These are phyloP conservation scores for Cryptosporidium felis DNA, from an alignment of 169 alveolate species.

Conservation along the genomic window DNA sequence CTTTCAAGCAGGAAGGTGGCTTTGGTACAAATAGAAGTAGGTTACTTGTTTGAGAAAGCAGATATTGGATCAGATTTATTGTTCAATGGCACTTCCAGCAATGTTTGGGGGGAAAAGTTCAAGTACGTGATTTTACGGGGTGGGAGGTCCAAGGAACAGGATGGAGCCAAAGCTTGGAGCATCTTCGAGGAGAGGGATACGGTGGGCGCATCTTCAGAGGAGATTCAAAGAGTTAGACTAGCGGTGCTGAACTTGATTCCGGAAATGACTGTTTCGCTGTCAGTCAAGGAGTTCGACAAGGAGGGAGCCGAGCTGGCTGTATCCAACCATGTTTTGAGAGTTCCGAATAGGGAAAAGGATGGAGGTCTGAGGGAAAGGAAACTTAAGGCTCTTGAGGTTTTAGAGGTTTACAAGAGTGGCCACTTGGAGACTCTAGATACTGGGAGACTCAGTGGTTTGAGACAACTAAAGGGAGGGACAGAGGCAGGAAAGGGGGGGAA, in stretches of 20 bases:
- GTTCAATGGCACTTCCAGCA: not conserved
- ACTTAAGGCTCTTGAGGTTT: not conserved
- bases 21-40: not conserved
- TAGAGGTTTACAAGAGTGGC: not conserved
- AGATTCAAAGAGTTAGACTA: not conserved
- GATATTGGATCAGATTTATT: not conserved
- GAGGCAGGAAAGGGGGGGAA: not conserved
- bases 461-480: not conserved
- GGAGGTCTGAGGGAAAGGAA: not conserved
- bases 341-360: not conserved
- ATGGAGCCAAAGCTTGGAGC: conserved; percentile 5
- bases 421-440: not conserved
- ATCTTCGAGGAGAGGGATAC: no score
- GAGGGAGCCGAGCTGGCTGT: not conserved
- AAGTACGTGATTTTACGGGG: not conserved
- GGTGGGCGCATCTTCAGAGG: not conserved
- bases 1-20: not conserved
- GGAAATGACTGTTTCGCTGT: conserved; percentile 6
- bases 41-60: not conserved
- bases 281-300: conserved; percentile 6
- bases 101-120: not conserved
- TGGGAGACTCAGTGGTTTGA: no score
- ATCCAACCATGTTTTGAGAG: conserved; percentile 42
- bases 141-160: not conserved
- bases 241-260: conserved; percentile 47